Conservation (phyloP, 768 basidiomycete genomes). For the Russula ochroleuca region DNA sequence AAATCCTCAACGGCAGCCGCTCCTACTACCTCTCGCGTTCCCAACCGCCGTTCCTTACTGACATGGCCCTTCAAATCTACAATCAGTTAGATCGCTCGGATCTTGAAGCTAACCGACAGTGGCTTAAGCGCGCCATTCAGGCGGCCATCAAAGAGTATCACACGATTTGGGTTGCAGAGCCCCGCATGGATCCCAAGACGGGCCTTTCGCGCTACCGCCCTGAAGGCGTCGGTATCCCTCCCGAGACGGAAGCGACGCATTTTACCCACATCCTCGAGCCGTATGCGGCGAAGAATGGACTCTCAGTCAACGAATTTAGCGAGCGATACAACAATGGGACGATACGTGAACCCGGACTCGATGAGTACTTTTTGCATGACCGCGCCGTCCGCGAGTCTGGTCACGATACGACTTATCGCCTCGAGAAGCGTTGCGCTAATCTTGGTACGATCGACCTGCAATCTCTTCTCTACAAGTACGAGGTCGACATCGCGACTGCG, state of each 20-base stretch:
- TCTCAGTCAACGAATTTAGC: constrained; percentile 93
- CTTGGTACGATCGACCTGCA: constrained; percentile 95
- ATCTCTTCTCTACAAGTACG: constrained; percentile 95
- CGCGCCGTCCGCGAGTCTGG: constrained; percentile 95
- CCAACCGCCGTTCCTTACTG: constrained; percentile 97
- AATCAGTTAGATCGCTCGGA: constrained; percentile 90
- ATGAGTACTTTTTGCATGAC: constrained; percentile 97
- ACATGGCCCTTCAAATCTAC: constrained; percentile 97
- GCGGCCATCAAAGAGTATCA: constrained; percentile 99
- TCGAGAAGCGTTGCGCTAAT: constrained; percentile 97
- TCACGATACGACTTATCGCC: constrained; percentile 94
- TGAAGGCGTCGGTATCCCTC: constrained; percentile 91
- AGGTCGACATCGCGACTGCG: constrained; percentile 96
- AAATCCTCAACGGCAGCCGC: constrained; percentile 94
- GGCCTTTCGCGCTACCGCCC: constrained; percentile 94
- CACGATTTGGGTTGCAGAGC: constrained; percentile 92
- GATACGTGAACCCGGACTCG: constrained; percentile 80
- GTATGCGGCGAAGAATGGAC: constrained; percentile 84
- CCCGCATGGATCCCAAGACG: constrained; percentile 90
- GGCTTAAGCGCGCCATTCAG: constrained; percentile 94
- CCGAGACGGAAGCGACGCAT: constrained; percentile 97
- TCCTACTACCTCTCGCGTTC: constrained; percentile 93
- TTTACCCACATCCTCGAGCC: constrained; percentile 98
- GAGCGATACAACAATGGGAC: constrained; percentile 88
- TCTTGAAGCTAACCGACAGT: constrained; percentile 71